Evolutionary conservation across 1,139 yeast genomes (phyloP).

Genomic region (Zygosaccharomyces pseudobailii): DNA sequence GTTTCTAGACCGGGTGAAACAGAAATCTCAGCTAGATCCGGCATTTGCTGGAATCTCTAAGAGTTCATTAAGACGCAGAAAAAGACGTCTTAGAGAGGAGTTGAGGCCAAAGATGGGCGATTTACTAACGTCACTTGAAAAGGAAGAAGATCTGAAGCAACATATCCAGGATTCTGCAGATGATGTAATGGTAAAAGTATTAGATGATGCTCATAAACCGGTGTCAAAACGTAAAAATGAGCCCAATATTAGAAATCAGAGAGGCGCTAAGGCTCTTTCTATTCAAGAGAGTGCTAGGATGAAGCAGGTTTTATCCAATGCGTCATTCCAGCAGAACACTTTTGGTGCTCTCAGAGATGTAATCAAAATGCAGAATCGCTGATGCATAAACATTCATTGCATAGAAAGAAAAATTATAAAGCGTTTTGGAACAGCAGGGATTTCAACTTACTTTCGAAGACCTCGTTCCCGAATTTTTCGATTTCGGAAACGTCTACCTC

Average conservation of each 20-base stretch:
- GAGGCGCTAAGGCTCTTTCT: constrained; percentile 54
- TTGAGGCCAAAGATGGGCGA: constrained; percentile 65
- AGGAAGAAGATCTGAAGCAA: constrained; percentile 31
- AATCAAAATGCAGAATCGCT: constrained; percentile 33
- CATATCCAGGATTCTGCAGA: constrained; percentile 14
- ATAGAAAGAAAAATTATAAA: constrained; percentile 1
- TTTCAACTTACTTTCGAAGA: constrained; percentile 13
- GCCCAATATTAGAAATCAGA: constrained; percentile 57
- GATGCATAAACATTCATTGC: neutral
- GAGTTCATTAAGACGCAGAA: constrained; percentile 60
- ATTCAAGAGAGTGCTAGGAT: constrained; percentile 53
- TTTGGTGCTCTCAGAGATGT: constrained; percentile 52
- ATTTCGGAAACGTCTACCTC: constrained; percentile 37
- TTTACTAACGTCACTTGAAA: constrained; percentile 47
- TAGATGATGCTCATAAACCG: constrained; percentile 19
- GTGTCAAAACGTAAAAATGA: constrained; percentile 40
- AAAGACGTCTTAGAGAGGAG: constrained; percentile 57
- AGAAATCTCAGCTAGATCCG: constrained; percentile 27
- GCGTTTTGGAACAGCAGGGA: constrained; percentile 3
- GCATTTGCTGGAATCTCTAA: constrained; percentile 48
- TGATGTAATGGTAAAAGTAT: constrained; percentile 19
- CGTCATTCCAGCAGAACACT: constrained; percentile 50
- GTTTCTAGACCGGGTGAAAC: constrained; percentile 35
- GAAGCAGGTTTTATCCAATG: constrained; percentile 48
- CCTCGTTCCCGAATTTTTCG: constrained; percentile 17